Conservation (phyloP, 306 rosid species). For the Malus asiatica region DNA sequence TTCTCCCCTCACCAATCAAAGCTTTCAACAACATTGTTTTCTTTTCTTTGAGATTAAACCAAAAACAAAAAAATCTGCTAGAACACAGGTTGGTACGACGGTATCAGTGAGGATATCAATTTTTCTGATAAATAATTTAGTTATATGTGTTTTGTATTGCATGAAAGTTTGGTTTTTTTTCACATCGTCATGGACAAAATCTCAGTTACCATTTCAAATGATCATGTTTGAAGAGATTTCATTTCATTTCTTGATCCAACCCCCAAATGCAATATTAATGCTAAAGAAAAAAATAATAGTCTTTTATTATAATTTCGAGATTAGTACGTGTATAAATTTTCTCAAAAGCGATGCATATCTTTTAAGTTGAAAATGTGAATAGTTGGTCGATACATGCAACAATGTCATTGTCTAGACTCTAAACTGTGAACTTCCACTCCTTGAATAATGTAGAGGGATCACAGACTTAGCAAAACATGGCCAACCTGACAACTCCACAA, state of each 20-base stretch:
- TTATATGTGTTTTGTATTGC: background rate
- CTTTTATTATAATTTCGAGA: background rate
- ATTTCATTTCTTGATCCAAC: background rate
- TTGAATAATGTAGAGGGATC: constrained; percentile 10
- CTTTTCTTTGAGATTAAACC: background rate
- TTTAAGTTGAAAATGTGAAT: background rate
- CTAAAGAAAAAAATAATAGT: background rate
- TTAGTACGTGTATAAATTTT: background rate
- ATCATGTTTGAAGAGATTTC: background rate
- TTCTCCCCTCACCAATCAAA: constrained; percentile 53
- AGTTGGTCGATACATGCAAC: background rate
- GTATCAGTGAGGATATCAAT: background rate
- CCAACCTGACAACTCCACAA: constrained; percentile 56
- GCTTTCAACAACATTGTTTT: background rate
- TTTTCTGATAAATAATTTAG: background rate
- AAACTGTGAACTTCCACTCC: constrained; percentile 34
- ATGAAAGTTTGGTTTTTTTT: background rate
- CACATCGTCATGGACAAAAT: background rate
- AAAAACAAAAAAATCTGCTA: background rate
- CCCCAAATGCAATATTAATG: background rate
- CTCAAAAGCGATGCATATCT: background rate
- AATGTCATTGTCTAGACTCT: background rate
- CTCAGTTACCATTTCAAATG: background rate
- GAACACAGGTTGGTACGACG: background rate
- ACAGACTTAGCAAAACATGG: constrained; percentile 49